Conservation (phyloP, 371 early-diverging fungal species). For the Mucor indicus region DNA sequence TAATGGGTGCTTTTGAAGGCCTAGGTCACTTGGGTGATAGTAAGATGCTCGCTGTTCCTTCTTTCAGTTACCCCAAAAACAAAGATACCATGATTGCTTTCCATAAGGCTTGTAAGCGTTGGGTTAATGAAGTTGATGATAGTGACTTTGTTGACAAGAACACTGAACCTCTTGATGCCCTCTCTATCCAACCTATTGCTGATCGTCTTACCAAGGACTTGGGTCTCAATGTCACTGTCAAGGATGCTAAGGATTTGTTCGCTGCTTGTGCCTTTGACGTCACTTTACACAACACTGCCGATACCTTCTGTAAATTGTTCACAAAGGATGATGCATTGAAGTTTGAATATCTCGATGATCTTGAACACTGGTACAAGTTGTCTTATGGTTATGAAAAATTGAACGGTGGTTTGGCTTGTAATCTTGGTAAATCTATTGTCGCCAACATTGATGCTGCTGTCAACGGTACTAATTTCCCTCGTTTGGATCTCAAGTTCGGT, state of each 20-base stretch:
- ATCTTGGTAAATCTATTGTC: constrained; percentile 21
- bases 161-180: neutral
- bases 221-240: constrained; percentile 6
- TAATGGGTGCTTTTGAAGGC: constrained; percentile 5
- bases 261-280: constrained; percentile 34
- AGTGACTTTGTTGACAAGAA: neutral
- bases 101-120: constrained; percentile 19
- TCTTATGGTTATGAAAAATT: constrained; percentile 30
- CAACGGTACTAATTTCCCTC: constrained; percentile 1
- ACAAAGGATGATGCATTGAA: constrained; percentile 19
- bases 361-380: constrained; percentile 33
- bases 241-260: constrained; percentile 21
- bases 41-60: constrained; percentile 12
- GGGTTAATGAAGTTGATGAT: constrained; percentile 1
- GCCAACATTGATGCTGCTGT: constrained; percentile 13
- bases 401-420: constrained; percentile 32
- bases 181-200: constrained; percentile 8
- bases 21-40: constrained; percentile 1
- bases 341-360: constrained; percentile 34
- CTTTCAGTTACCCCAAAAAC: constrained; percentile 11
- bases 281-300: constrained; percentile 11
- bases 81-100: constrained; percentile 21
- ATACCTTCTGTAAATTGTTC: constrained; percentile 34
- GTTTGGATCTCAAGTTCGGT: constrained; percentile 32
- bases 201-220: constrained; percentile 19